Conservation (phyloP, 208 protist genomes). For the Trypanosoma vivax region DNA sequence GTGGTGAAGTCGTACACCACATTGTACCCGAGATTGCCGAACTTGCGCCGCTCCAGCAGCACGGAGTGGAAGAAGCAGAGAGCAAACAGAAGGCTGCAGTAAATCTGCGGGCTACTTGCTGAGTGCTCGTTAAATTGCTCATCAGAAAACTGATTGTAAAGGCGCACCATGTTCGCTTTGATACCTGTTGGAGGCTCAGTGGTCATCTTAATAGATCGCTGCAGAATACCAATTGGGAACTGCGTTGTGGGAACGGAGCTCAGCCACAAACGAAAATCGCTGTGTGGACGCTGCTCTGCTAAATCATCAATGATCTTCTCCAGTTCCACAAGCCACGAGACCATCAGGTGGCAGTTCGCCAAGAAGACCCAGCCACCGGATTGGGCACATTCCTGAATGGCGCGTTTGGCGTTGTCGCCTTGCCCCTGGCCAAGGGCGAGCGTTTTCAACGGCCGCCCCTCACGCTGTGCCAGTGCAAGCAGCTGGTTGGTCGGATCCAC, state of each 20-base stretch:
- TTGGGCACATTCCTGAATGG: conserved; percentile 90
- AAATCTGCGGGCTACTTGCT: conserved; percentile 70
- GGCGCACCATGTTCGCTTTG: conserved; percentile 95
- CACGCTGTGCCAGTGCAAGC: conserved; percentile 78
- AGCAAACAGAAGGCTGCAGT: conserved; percentile 95
- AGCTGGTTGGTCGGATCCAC: conserved; percentile 96
- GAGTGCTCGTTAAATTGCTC: conserved; percentile 82
- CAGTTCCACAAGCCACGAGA: conserved; percentile 94
- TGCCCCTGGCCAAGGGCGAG: conserved; percentile 97
- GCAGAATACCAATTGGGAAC: conserved; percentile 96
- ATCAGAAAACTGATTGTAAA: conserved; percentile 92
- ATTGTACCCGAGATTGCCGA: conserved; percentile 97
- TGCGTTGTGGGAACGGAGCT: conserved; percentile 94
- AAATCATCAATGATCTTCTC: conserved; percentile 96
- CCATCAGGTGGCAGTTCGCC: conserved; percentile 98
- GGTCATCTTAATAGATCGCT: conserved; percentile 97
- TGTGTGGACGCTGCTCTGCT: conserved; percentile 81
- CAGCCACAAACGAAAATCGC: conserved; percentile 98
- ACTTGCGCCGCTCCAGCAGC: conserved; percentile 97
- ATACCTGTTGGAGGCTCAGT: conserved; percentile 98
- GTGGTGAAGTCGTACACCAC: conserved; percentile 98
- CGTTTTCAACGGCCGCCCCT: conserved; percentile 79
- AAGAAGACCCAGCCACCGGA: conserved; percentile 97
- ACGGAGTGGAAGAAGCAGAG: conserved; percentile 98
- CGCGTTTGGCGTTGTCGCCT: conserved; percentile 90